Evolutionary conservation across 2,329 filamentous ascomycete species (phyloP).

Genomic region (Fusarium mexicanum): DNA sequence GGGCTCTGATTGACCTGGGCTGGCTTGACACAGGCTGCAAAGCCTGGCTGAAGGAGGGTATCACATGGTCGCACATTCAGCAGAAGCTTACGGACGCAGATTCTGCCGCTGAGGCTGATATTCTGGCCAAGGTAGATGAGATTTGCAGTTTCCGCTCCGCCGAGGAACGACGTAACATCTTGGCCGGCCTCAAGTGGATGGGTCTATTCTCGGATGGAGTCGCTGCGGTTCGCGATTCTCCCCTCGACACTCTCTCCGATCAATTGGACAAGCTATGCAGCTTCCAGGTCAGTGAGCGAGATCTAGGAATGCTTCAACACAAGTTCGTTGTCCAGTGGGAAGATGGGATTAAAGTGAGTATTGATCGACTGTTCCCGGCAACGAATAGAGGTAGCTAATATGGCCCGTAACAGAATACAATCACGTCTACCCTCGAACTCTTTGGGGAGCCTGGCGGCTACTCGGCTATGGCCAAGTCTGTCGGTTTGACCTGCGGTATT

Average conservation of each 20-base stretch:
- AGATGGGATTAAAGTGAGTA: neutral
- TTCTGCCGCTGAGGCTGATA: neutral
- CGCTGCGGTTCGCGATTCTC: neutral
- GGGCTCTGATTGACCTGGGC: neutral
- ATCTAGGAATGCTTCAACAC: neutral
- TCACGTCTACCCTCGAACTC: neutral
- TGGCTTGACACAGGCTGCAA: neutral
- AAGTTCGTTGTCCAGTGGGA: neutral
- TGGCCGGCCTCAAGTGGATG: neutral
- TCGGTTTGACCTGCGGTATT: neutral
- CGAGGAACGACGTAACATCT: neutral
- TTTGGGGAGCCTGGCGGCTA: neutral
- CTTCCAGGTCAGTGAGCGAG: neutral
- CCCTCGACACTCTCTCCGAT: neutral
- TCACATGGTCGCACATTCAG: neutral
- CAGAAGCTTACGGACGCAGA: neutral
- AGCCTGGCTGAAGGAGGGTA: neutral
- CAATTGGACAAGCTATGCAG: neutral
- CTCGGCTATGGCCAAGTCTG: neutral
- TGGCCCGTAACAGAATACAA: neutral
- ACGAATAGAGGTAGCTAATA: neutral
- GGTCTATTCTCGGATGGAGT: neutral
- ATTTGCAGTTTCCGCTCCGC: neutral
- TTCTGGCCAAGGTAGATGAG: neutral
- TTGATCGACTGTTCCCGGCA: neutral